Evolutionary conservation across 225 moss, liverwort and hornwort species (phyloP).

Genomic region (Thuidium tamariscinum): DNA sequence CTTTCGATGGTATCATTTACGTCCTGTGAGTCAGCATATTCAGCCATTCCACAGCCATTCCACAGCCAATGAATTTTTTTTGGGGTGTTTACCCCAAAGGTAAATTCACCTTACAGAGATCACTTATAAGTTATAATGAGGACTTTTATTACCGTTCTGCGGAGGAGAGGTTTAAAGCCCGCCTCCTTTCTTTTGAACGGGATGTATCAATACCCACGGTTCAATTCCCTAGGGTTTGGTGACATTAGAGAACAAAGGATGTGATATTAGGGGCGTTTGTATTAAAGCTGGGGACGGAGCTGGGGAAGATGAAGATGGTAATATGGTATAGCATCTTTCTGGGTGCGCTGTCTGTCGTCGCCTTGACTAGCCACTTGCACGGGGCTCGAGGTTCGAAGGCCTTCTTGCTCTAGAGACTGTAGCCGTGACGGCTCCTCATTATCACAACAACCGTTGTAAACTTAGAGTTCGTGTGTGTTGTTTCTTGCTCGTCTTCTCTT

Average conservation of each 20-base stretch:
- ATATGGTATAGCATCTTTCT: neutral
- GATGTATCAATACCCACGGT: no score
- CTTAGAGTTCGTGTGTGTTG: neutral
- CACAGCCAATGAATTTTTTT: no score
- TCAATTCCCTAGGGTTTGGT: neutral
- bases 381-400: constrained; percentile 7
- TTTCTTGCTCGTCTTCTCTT: neutral
- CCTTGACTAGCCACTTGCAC: constrained; percentile 7
- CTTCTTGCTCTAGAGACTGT: neutral
- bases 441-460: neutral
- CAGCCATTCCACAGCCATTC: no score
- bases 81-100: no score
- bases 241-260: neutral
- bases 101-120: no score
- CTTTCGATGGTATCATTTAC: no score
- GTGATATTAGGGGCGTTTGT: neutral
- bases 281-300: neutral
- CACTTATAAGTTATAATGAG: no score
- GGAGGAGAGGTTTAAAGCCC: no score
- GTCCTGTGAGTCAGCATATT: no score
- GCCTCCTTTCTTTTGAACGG: no score
- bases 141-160: no score
- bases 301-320: neutral
- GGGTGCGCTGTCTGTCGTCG: neutral
- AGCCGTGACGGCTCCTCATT: constrained; percentile 2